Percentiles rank a stretch among this genome's conserved stretches.
Evolutionary conservation across 495 filamentous ascomycete genomes (phyloP).

Genomic region (Aeminium ludgeri): DNA sequence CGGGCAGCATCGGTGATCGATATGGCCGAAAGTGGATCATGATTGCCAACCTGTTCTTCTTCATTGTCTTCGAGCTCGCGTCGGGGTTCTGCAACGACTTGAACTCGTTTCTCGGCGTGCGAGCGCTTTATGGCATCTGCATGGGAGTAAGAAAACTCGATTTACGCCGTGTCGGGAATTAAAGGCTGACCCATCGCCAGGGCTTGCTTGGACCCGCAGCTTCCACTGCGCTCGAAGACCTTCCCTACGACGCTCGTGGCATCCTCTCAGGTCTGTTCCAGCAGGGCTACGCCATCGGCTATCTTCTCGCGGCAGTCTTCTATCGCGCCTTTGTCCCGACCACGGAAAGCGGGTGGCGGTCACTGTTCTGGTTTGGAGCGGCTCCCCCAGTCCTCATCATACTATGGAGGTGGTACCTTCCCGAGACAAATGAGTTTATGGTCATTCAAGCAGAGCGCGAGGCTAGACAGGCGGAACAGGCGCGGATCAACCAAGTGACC

Average conservation of each 20-base stretch:
- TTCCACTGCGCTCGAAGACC: constrained; percentile 20
- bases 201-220: constrained; percentile 19
- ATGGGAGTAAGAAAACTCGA: constrained; percentile 12
- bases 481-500: background rate
- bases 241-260: constrained; percentile 22
- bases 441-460: constrained; percentile 44
- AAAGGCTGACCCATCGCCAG: background rate
- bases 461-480: constrained; percentile 20
- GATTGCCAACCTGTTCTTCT: constrained; percentile 15
- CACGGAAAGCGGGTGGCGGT: constrained; percentile 23
- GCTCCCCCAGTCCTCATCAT: constrained; percentile 23
- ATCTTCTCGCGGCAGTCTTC: constrained; percentile 20
- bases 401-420: constrained; percentile 31
- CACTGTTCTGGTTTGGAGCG: constrained; percentile 25
- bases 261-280: constrained; percentile 21
- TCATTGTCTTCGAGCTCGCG: constrained; percentile 19
- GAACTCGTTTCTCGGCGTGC: constrained; percentile 17
- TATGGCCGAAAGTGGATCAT: constrained; percentile 50
- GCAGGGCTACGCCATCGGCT: constrained; percentile 21
- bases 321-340: constrained; percentile 21
- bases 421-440: constrained; percentile 54
- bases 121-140: constrained; percentile 20
- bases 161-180: too few species aligned
- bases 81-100: constrained; percentile 19
- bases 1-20: constrained; percentile 16